A percentile compares a stretch with the other conserved stretches of the same genome.
Conservation (phyloP, 345 rosid genomes). For the Physaria fendleri region DNA sequence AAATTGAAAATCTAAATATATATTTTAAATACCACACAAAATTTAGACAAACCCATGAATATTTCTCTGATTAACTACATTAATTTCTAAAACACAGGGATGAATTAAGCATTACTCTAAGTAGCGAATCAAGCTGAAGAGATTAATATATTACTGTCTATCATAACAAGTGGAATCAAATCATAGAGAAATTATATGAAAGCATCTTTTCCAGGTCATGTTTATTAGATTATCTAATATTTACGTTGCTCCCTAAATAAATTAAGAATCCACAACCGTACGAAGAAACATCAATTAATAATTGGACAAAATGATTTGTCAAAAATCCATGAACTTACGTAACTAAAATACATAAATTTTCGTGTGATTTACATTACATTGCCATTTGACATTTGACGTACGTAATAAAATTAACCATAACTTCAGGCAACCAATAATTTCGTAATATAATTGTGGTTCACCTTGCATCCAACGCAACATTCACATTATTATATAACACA, state of each 20-base stretch:
- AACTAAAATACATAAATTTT: not conserved
- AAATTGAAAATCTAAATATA: too few species aligned
- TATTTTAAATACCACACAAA: too few species aligned
- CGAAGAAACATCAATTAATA: constrained; percentile 8
- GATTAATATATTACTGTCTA: not conserved
- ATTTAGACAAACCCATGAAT: too few species aligned
- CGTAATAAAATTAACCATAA: constrained; percentile 7
- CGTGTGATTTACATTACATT: constrained; percentile 12
- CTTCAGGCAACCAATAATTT: not conserved
- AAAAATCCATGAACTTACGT: not conserved
- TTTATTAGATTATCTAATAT: constrained; percentile 4
- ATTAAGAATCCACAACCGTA: not conserved
- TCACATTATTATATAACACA: not conserved
- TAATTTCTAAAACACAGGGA: not conserved
- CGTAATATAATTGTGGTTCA: not conserved
- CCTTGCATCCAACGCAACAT: constrained; percentile 20
- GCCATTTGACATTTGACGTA: constrained; percentile 17
- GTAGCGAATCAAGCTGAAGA: not conserved
- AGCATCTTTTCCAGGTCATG: constrained; percentile 15
- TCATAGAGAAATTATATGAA: not conserved
- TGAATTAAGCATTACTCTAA: not conserved
- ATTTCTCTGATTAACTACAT: too few species aligned
- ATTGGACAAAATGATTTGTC: too few species aligned
- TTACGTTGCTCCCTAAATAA: constrained; percentile 3
- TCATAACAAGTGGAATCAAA: not conserved